A percentile compares a stretch with the other conserved stretches of the same genome.
Conservation (phyloP, 2,329 filamentous ascomycete species). For the Ilyonectria sp. region DNA sequence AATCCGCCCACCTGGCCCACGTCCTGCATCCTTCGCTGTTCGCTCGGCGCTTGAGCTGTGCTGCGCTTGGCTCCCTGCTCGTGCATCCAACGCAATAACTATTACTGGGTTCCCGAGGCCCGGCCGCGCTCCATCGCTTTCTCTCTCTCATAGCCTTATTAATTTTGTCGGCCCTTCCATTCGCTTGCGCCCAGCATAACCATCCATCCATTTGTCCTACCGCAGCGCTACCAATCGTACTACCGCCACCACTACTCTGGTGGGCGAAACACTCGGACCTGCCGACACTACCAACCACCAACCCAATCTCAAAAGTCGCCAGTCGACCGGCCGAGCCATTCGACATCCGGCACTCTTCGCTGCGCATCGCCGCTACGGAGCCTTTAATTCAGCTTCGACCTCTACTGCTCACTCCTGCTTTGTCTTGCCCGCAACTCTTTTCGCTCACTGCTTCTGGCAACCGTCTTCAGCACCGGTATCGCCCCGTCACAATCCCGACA, state of each 20-base stretch:
- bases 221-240: constrained; percentile 3
- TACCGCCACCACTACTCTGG: constrained; percentile 13
- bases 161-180: constrained; percentile 14
- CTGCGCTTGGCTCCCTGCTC: constrained; percentile 33
- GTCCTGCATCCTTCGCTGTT: constrained; percentile 47
- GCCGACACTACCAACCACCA: constrained; percentile 40
- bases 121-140: constrained; percentile 18
- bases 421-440: background rate
- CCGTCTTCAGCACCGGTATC: constrained; percentile 19
- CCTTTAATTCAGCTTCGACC: constrained; percentile 12
- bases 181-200: constrained; percentile 11
- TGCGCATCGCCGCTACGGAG: constrained; percentile 17
- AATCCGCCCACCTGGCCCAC: constrained; percentile 45
- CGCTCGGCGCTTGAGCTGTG: constrained; percentile 45
- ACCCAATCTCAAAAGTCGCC: constrained; percentile 40
- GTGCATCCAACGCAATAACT: constrained; percentile 32
- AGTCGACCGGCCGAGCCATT: constrained; percentile 45
- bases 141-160: constrained; percentile 6
- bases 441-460: constrained; percentile 19
- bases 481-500: constrained; percentile 7
- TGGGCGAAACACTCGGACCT: constrained; percentile 46
- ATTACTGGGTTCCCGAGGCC: constrained; percentile 16
- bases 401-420: constrained; percentile 3
- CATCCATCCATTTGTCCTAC: constrained; percentile 5
- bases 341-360: constrained; percentile 17